Percentiles rank a stretch among this genome's conserved stretches.
Evolutionary conservation across 2,329 filamentous ascomycete species (phyloP).

Genomic region (Mycogone perniciosa): DNA sequence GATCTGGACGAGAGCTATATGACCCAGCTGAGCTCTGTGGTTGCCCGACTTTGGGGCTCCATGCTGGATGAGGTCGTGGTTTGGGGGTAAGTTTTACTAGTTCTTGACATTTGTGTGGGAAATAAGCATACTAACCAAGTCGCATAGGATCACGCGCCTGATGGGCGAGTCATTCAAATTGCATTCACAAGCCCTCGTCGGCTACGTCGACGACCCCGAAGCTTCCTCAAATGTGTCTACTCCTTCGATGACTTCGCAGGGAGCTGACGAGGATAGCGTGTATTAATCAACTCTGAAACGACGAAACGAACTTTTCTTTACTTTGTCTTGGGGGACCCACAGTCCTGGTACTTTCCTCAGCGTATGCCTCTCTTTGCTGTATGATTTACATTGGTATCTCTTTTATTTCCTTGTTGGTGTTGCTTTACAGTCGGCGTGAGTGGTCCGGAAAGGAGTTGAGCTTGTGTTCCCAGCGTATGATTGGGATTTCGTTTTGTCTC

Average conservation of each 20-base stretch:
- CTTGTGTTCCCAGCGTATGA: slow-evolving; percentile 19
- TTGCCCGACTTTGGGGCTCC: slow-evolving; percentile 91
- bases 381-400: slow-evolving; percentile 4
- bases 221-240: slow-evolving; percentile 63
- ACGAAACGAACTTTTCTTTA: slow-evolving; percentile 39
- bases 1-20: slow-evolving; percentile 78
- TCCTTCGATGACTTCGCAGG: slow-evolving; percentile 66
- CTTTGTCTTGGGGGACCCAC: slow-evolving; percentile 17
- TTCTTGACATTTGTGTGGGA: not conserved
- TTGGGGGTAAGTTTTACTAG: slow-evolving; percentile 74
- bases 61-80: slow-evolving; percentile 99
- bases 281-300: slow-evolving; percentile 51
- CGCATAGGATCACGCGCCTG: slow-evolving; percentile 72
- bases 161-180: slow-evolving; percentile 98
- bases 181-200: slow-evolving; percentile 87
- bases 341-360: slow-evolving; percentile 17
- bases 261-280: slow-evolving; percentile 64
- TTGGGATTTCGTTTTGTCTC: slow-evolving; percentile 21
- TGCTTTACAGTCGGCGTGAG: slow-evolving; percentile 3
- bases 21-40: slow-evolving; percentile 85
- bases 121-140: slow-evolving; percentile 15
- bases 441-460: slow-evolving; percentile 23
- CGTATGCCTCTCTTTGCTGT: slow-evolving; percentile 6
- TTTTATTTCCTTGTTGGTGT: slow-evolving; percentile 25
- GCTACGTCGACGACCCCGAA: slow-evolving; percentile 82